A percentile compares a stretch with the other conserved stretches of the same genome.
phyloP scores from a whole-genome alignment of 202 grass and related monocot genomes.

The Digitaria exilis region DNA sequence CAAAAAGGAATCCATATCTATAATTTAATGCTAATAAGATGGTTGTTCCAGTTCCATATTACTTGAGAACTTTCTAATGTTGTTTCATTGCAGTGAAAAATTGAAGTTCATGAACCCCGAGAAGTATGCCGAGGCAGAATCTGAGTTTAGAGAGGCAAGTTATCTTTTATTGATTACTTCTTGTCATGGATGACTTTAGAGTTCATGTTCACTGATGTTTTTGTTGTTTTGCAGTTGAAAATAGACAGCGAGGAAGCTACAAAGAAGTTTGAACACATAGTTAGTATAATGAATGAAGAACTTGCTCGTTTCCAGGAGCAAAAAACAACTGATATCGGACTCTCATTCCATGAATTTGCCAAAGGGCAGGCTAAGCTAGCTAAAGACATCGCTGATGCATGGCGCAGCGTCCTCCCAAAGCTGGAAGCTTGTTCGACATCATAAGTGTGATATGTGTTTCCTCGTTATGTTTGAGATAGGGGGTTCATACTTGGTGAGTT shows the following conservation, averaged over 20 bases:
- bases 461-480: constrained; percentile 33
- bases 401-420: constrained; percentile 87
- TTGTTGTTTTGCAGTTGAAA: constrained; percentile 70
- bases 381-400: constrained; percentile 89
- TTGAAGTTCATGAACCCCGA: constrained; percentile 92
- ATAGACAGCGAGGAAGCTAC: constrained; percentile 80
- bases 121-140: constrained; percentile 67
- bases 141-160: constrained; percentile 85
- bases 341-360: constrained; percentile 95
- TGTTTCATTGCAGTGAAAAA: constrained; percentile 73
- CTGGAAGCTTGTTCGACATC: constrained; percentile 74
- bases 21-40: neutral
- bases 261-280: constrained; percentile 77
- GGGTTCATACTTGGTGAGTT: constrained; percentile 1
- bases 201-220: constrained; percentile 6
- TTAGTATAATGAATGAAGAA: constrained; percentile 91
- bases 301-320: constrained; percentile 91
- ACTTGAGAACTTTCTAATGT: constrained; percentile 11
- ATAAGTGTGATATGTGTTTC: constrained; percentile 26
- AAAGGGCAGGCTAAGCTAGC: constrained; percentile 97
- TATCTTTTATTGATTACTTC: constrained; percentile 24
- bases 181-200: constrained; percentile 16
- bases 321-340: constrained; percentile 88
- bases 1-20: neutral
- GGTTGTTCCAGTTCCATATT: neutral